phyloP scores from a whole-genome alignment of 345 rosid species.

The Capsella bursapastoris region DNA sequence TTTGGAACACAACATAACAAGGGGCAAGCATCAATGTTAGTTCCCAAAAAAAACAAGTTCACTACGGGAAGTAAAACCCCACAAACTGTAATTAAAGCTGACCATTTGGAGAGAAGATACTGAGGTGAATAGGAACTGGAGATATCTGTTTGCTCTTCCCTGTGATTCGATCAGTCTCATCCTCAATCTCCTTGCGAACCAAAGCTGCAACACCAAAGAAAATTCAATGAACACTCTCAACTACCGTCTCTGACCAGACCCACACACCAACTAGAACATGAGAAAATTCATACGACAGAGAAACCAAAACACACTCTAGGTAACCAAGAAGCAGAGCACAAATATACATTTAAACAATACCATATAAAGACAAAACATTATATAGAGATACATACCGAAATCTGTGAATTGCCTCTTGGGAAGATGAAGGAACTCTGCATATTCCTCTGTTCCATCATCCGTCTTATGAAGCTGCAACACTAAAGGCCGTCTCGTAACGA shows the following conservation, averaged over 20 bases:
- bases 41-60: background rate
- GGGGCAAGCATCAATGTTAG: background rate
- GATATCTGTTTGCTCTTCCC: constrained; percentile 91
- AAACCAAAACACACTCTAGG: background rate
- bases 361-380: background rate
- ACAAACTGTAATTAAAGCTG: background rate
- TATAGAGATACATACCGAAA: constrained; percentile 51
- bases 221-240: background rate
- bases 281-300: too few relatives aligned
- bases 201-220: constrained; percentile 51
- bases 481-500: constrained; percentile 90
- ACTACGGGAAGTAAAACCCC: background rate
- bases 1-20: constrained; percentile 21
- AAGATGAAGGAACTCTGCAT: constrained; percentile 88
- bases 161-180: constrained; percentile 90
- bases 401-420: constrained; percentile 72
- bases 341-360: background rate
- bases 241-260: background rate
- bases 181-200: constrained; percentile 90
- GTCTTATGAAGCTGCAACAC: constrained; percentile 87
- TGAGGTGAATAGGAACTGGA: constrained; percentile 92
- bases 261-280: too few relatives aligned
- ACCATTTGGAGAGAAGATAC: constrained; percentile 93
- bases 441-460: constrained; percentile 73
- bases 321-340: background rate